Evolutionary conservation across 768 basidiomycete genomes (phyloP), one percentile per base, ranked within the genome.

Genomic region (Lyophyllum semitale): DNA sequence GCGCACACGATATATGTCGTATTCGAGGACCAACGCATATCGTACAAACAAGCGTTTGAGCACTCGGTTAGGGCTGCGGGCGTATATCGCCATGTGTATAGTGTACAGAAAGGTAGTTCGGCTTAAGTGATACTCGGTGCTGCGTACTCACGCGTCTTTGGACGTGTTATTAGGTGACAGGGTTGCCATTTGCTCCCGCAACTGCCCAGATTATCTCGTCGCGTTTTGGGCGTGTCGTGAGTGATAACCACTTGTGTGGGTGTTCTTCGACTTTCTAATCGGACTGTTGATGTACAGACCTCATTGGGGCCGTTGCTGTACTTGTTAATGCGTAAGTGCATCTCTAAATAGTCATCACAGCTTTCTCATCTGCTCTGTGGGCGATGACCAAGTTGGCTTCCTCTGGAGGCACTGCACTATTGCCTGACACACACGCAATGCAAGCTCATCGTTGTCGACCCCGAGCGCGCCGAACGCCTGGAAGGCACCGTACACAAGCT

Each of bases 141-240:
- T 62, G 22, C 7, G 37, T 38, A 15, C 18, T 38, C 17, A 38
- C 37, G 37, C 37, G 37, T n/a, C 17, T n/a, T 38, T 9, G n/a
- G n/a, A 15, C 9, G 37, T n/a, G 37, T 38, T 18, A n/a, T n/a
- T 38, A 73, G 73, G 76, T 23, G 75, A 77, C 55, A 64, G 74
- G 50, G 73, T 83, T 35, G 79, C 68, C 2, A 76, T 84, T 33
- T 75, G 77, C 53, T 74, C 77, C 49, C 73, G 80, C 23, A 84
- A 84, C 61, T 73, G 72, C 51, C 76, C 78, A 17, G 78, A 80
- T 35, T 81, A 72, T 58, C 52, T 80, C 8, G 66, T 76, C 38
- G 68, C 71, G 2, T 82, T 79, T 59, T 83, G 76, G 77, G 83
- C 80, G 9, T 75, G 74, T 57, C 77, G 80, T 69, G 42, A 63